These are phyloP conservation scores for Trifolium dubium DNA, from an alignment of 306 rosid genomes.

Conservation along the genomic window DNA sequence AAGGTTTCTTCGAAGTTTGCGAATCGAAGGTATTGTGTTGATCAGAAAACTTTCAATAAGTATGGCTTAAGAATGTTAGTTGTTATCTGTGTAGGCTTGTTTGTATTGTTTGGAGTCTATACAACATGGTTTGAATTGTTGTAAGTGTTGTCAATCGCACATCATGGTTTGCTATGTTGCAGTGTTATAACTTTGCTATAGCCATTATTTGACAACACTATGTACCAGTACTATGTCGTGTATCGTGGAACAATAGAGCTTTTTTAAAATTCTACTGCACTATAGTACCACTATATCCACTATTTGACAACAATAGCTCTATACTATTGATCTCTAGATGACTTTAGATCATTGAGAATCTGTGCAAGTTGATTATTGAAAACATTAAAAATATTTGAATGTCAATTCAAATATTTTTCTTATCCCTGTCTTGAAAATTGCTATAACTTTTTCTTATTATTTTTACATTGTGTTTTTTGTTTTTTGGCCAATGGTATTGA, in stretches of 20 bases:
- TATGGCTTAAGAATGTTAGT: constrained; percentile 23
- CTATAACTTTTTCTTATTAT: constrained; percentile 18
- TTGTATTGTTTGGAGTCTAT: constrained; percentile 15
- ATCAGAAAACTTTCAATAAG: constrained; percentile 3
- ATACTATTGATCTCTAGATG: constrained; percentile 3
- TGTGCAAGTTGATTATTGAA: constrained; percentile 15
- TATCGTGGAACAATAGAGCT: neutral
- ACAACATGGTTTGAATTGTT: constrained; percentile 17
- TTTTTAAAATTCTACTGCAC: neutral
- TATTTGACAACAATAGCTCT: neutral
- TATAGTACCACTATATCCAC: neutral
- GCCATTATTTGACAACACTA: neutral
- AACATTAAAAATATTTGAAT: neutral
- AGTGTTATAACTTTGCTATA: neutral
- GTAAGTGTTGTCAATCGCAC: neutral
- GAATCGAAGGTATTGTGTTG: constrained; percentile 37
- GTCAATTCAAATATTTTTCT: constrained; percentile 7
- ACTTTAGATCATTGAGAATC: constrained; percentile 23
- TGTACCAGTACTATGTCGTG: neutral
- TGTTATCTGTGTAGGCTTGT: constrained; percentile 20
- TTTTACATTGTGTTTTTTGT: neutral
- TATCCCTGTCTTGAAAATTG: constrained; percentile 25
- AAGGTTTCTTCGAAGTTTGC: constrained; percentile 35
- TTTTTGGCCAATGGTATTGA: constrained; percentile 33
- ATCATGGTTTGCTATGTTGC: neutral